phyloP scores from a whole-genome alignment of 2,329 filamentous ascomycete species.

The Trichoderma atroviride region DNA sequence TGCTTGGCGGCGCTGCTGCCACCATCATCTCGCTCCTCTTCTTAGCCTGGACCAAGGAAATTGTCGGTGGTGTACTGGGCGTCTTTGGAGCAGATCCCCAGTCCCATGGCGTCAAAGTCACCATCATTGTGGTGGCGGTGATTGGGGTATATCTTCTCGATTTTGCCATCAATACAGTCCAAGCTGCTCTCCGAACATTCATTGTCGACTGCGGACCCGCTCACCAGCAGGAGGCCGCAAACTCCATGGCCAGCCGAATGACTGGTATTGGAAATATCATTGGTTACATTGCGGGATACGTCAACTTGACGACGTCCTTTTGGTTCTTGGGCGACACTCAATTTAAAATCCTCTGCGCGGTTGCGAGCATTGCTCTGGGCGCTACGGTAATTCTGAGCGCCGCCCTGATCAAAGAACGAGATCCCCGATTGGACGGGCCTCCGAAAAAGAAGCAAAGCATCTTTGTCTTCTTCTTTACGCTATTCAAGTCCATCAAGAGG shows the following conservation, averaged over 20 bases:
- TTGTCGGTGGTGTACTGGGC: constrained; percentile 66
- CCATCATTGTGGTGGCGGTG: constrained; percentile 77
- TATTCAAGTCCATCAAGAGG: constrained; percentile 74
- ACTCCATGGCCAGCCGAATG: constrained; percentile 89
- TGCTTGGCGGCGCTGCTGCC: constrained; percentile 68
- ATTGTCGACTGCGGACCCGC: constrained; percentile 91
- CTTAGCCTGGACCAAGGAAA: constrained; percentile 74
- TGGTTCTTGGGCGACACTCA: constrained; percentile 85
- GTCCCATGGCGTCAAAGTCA: constrained; percentile 64
- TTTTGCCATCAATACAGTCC: constrained; percentile 95
- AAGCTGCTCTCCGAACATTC: constrained; percentile 87
- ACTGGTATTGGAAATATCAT: constrained; percentile 88
- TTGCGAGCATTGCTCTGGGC: constrained; percentile 75
- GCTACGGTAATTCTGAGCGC: constrained; percentile 73
- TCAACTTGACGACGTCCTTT: constrained; percentile 72
- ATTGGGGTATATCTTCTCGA: constrained; percentile 88
- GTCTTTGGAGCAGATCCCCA: constrained; percentile 72
- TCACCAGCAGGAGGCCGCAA: constrained; percentile 91
- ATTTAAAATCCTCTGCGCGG: constrained; percentile 88
- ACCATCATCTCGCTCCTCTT: constrained; percentile 69
- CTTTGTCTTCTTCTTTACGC: constrained; percentile 75
- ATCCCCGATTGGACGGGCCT: constrained; percentile 73
- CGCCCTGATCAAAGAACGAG: constrained; percentile 71
- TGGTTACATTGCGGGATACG: constrained; percentile 84
- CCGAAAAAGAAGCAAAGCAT: constrained; percentile 65